Evolutionary conservation across 202 grass and related monocot genomes (phyloP).

Genomic region (Zoysia matrella): DNA sequence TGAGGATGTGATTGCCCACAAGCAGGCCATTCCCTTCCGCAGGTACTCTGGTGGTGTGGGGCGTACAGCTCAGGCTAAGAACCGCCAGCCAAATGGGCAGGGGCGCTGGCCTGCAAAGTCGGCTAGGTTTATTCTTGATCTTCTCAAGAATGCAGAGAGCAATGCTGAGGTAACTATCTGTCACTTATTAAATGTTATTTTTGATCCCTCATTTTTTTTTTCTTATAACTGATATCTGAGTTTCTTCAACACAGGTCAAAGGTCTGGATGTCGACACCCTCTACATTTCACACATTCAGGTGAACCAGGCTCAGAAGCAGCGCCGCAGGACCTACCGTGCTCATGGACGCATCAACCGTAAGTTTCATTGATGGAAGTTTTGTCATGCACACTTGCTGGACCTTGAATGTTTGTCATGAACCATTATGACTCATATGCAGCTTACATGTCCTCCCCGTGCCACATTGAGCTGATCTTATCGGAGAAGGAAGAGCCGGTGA

Average conservation of each 20-base stretch:
- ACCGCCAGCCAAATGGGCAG: too few species aligned
- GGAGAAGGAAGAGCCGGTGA: constrained; percentile 65
- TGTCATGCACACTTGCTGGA: neutral
- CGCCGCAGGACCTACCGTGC: constrained; percentile 18
- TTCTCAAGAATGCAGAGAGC: constrained; percentile 74
- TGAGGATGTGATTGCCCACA: constrained; percentile 47
- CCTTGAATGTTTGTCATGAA: neutral
- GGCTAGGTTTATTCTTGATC: constrained; percentile 62
- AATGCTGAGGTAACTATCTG: constrained; percentile 52
- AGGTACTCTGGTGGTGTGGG: constrained; percentile 68
- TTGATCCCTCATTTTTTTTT: neutral
- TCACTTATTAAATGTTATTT: neutral
- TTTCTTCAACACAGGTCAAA: constrained; percentile 39
- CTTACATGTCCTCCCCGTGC: constrained; percentile 64
- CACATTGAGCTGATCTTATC: constrained; percentile 68
- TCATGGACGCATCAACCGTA: constrained; percentile 60
- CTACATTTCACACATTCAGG: constrained; percentile 60
- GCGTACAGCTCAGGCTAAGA: constrained; percentile 45
- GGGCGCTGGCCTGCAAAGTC: too few species aligned
- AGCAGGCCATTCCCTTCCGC: constrained; percentile 70
- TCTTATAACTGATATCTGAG: neutral
- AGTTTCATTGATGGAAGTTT: neutral
- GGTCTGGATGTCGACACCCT: constrained; percentile 67
- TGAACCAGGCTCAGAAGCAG: constrained; percentile 70
- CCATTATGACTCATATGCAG: neutral